Evolutionary conservation across 345 rosid species (phyloP), one percentile per base, ranked within the genome.

Genomic region (Eucalyptus grandis): DNA sequence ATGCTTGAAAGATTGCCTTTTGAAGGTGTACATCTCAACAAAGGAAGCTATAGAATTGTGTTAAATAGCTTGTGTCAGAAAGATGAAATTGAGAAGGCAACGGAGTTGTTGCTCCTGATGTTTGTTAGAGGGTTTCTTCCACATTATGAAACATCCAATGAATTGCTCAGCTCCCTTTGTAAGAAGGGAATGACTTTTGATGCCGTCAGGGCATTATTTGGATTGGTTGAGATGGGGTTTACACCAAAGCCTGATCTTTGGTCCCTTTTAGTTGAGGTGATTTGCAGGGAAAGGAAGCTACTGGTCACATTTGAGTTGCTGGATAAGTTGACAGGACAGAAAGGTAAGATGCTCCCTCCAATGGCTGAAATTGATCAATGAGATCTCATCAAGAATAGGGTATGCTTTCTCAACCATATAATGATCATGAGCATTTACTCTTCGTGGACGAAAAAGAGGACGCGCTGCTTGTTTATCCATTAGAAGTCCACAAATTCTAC

Each of bases 121-220:
- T 93, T 95, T 6, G 47, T 89, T 86, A 95, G 93, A 91, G 96
- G 98, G 16, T 90, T 93, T 91, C 34, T 93, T 87, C 99, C 97
- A 9, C 98, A 98, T 91, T 89, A 95, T 91, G 98, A 93, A 49
- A 97, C 98, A 49, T 98, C 99, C 89, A 98, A 98, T 86, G 96
- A 95, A 72, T 80, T 97, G 92, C 94, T 98, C 86, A 90, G 92
- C 86, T 89, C 89, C 82, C 94, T 97, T 69, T 97, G 97, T 89
- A 88, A 91, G 87, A 92, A 95, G 34, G 95, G 94, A 89, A 95
- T 94, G 94, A 90, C 90, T 62, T 94, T 94, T 31, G 93, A 91
- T 56, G 95, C 97, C 31, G 92, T 92, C 56, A 88, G 88, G 5
- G 89, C 92, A 9, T 91, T 96, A 88, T 88, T 89, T 89, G 91